phyloP scores from a whole-genome alignment of 352 stramenopile species.

The Pythium folliculosum region DNA sequence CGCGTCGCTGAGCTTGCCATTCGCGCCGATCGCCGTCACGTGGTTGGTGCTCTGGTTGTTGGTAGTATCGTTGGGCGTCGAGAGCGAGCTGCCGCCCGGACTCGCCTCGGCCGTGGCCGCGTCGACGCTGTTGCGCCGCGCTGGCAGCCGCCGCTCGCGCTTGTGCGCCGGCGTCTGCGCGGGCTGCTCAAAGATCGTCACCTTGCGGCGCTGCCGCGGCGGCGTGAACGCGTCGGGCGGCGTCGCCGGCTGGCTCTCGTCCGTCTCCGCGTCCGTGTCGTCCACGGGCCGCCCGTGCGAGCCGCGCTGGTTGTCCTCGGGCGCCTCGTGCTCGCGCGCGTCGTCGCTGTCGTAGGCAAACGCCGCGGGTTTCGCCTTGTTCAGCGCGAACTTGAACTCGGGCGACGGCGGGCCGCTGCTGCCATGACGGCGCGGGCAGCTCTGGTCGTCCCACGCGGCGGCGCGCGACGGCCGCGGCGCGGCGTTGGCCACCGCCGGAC shows the following conservation, averaged over 20 bases:
- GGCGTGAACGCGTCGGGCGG: conserved; percentile 22
- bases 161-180: background rate
- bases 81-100: background rate
- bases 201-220: conserved; percentile 6
- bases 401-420: background rate
- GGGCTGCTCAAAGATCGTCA: conserved; percentile 8
- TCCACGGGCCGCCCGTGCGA: background rate
- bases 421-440: background rate
- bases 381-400: background rate
- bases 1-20: conserved; percentile 43
- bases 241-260: conserved; percentile 9
- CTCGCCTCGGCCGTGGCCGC: background rate
- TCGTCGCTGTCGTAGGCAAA: conserved; percentile 28
- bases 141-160: background rate
- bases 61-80: background rate
- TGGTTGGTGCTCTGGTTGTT: background rate
- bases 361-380: no score
- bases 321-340: no score
- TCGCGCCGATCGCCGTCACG: background rate
- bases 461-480: background rate
- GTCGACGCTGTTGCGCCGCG: conserved; percentile 29
- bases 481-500: background rate
- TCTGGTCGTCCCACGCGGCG: conserved; percentile 4
- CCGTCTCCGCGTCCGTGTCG: conserved; percentile 24
- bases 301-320: conserved; percentile 4